Evolutionary conservation across 2,329 filamentous ascomycete species (phyloP), one percentile per base, ranked within the genome.

Genomic region (Cytospora schulzeri): DNA sequence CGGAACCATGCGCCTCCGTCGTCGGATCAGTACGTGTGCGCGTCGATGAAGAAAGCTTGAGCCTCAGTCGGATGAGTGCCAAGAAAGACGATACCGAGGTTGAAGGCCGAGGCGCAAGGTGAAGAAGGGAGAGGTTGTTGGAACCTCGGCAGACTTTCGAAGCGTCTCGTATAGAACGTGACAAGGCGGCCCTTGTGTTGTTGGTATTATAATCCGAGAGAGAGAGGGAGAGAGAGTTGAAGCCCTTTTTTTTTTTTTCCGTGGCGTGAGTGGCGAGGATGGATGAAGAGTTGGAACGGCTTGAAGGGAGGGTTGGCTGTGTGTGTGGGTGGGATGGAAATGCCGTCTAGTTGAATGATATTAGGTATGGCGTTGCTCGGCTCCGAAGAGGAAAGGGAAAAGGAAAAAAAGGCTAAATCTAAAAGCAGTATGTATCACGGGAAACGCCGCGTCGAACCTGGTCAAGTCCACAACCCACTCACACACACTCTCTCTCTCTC

Each of bases 71-170:
- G 29, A 53, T 62, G 59, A 33, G 52, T 35, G 59, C 52, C 59
- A 62, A 62, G 52, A 62, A 55, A 35, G 29, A 31, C n/a, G 56
- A 56, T 31, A 24, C 56, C 52, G 60, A 66, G 35, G 55, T 53
- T 56, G 51, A 38, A 31, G 33, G 29, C 29, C 9, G 29, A 31
- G 29, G 29, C 29, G 29, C 60, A 66, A 45, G 55, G 57, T 56
- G 51, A 38, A 24, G 33, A 22, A 24, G 33, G n/a, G n/a, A 14
- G 33, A 35, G 45, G 45, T 14, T 48, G n/a, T 19, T 24, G 45
- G 11, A 5, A 22, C 7, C n/a, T 15, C 45, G 14, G 9, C 45
- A 11, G n/a, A 14, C 45, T 48, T 22, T 19, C 9, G 7, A 22
- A 14, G 45, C 12, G n/a, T 22, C n/a, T 48, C 45, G 22, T n/a